Conservation (phyloP, 2,329 filamentous ascomycete genomes). For the Aureobasidium sp. region DNA sequence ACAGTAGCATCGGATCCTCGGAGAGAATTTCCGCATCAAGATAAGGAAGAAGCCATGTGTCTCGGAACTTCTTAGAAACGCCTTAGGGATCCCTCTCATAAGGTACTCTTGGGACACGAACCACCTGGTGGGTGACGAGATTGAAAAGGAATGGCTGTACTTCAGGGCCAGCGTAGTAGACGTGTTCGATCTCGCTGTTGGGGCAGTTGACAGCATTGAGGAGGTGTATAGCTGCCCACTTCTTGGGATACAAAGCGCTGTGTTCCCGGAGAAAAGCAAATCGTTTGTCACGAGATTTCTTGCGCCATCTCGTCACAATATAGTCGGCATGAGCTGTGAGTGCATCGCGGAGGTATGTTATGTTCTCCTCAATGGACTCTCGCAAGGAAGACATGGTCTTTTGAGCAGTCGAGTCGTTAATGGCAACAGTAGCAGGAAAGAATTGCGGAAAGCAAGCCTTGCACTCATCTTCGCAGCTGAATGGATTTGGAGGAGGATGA, state of each 20-base stretch:
- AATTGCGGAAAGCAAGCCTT: conserved; percentile 1
- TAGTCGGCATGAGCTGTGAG: background rate
- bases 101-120: background rate
- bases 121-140: background rate
- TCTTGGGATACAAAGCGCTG: background rate
- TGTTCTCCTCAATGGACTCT: background rate
- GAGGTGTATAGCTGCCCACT: conserved; percentile 1
- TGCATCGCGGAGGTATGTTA: background rate
- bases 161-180: background rate
- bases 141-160: background rate
- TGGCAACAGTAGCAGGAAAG: background rate
- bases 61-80: background rate
- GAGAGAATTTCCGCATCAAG: conserved; percentile 17
- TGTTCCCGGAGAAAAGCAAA: background rate
- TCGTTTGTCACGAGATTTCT: background rate
- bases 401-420: background rate
- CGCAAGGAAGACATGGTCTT: background rate
- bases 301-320: background rate
- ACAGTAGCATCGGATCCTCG: conserved; percentile 7
- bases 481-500: background rate
- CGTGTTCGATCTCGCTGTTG: background rate
- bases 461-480: background rate
- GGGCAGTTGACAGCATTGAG: background rate
- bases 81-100: background rate
- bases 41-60: conserved; percentile 17